Base-by-base conservation (phyloP, 768 basidiomycete genomes). In the Boletellus ananiceps region DNA sequence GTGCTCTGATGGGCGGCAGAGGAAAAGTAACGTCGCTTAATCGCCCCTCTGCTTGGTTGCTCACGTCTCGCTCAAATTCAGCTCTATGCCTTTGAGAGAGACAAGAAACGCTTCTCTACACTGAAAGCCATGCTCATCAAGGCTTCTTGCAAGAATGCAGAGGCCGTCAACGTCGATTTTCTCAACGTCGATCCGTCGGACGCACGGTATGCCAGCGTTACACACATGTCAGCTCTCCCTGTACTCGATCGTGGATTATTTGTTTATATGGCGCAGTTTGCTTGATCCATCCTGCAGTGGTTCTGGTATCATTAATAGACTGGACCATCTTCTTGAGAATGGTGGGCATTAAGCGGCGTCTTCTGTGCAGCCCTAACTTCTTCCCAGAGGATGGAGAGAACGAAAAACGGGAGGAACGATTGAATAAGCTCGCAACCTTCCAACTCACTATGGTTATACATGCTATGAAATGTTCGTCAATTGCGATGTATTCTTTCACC, bases 201-300 rank as follows among this genome's bases (percentile, higher is more conserved):
- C 64, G 51, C 72, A 8, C 78, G 79, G 56, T 97, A 77, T 66
- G 65, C 67, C 33, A 63, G 70, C 8, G 88, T 83, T 34, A 91
- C 93, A 4, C 92, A 97, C 65, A 93, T 98, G 93, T 94, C 60
- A 69, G 86, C 60, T 3, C 5, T 34, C 18, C 12, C 58, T 33
- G 49, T 29, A 33, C 19, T 53, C 37, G 34, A 44, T 25, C 23
- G 23, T 21, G 1, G 8, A 12, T 32, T 21, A 11, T 36, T 36
- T 14, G 25, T 31, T 58, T 25, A 51, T 25, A 29, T 36, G 21
- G 23, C 25, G 35, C 45, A 94, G 93, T 53, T 74, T 99, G 35
- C 75, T 98, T 8, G 95, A 99, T 65, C 95, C 95, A 12, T 97
- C 94, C 32, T 99, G 95, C 65, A 96, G 93, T 51, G 91, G 93